Percentiles rank a stretch among this genome's conserved stretches.
phyloP scores from a whole-genome alignment of 129 eudicot genomes.

The Cynara cardunculus region DNA sequence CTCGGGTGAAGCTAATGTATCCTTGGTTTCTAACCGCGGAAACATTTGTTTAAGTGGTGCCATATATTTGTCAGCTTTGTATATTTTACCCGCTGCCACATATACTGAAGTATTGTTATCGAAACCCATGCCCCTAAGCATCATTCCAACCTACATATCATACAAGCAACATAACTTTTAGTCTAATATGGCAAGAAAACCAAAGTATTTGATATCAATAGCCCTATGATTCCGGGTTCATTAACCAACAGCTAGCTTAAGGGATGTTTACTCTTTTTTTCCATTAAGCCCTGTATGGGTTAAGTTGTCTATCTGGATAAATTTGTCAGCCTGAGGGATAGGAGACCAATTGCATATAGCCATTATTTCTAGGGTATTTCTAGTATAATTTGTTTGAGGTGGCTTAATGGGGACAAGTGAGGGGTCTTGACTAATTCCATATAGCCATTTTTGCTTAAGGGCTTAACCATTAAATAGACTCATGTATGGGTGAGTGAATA shows the following conservation, averaged over 20 bases:
- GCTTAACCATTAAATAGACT: neutral
- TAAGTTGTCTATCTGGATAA: neutral
- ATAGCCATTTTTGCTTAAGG: neutral
- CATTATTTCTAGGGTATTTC: neutral
- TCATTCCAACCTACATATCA: conserved; percentile 91
- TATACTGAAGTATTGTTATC: conserved; percentile 85
- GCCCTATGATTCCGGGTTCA: neutral
- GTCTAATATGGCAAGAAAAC: neutral
- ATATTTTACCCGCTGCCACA: conserved; percentile 93
- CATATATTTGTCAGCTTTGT: conserved; percentile 89
- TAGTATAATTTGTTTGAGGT: neutral
- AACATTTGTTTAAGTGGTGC: conserved; percentile 91
- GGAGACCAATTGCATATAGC: neutral
- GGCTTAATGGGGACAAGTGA: neutral
- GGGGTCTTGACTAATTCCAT: neutral
- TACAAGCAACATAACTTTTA: conserved; percentile 2
- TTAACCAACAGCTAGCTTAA: neutral
- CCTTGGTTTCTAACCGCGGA: conserved; percentile 87
- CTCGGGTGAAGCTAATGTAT: conserved; percentile 71
- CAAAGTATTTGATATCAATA: neutral
- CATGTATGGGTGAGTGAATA: neutral
- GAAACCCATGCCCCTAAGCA: conserved; percentile 99
- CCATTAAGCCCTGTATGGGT: neutral
- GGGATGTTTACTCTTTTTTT: neutral
- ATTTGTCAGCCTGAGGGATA: neutral